Conservation (phyloP, 345 rosid genomes). For the Iberis pinnata region DNA sequence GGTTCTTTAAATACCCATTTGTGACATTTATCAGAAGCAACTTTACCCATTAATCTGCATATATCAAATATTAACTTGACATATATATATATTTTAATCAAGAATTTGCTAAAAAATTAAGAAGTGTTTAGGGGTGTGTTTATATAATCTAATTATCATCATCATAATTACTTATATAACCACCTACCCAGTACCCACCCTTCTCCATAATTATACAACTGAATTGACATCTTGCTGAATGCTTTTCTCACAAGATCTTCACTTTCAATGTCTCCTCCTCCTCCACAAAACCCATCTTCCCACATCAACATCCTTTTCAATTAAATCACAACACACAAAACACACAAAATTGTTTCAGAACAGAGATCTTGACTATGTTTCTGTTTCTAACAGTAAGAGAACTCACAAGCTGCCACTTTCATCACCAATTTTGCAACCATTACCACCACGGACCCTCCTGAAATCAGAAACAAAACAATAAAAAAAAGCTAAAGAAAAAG, state of each 20-base stretch:
- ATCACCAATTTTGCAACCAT: conserved; percentile 96
- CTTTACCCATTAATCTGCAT: conserved; percentile 96
- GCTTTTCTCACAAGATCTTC: conserved; percentile 95
- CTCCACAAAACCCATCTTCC: conserved; percentile 98
- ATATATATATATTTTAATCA: not conserved
- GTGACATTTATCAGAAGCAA: conserved; percentile 99
- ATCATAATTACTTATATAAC: conserved; percentile 19
- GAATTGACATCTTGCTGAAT: conserved; percentile 99
- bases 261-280: conserved; percentile 46
- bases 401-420: conserved; percentile 99
- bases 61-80: not conserved
- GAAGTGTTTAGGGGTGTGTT: conserved; percentile 23
- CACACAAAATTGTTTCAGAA: conserved; percentile 2
- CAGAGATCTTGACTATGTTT: conserved; percentile 20
- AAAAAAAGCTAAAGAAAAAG: conserved; percentile 21
- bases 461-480: conserved; percentile 23
- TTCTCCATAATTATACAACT: conserved; percentile 99
- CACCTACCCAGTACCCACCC: conserved; percentile 99
- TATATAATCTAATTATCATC: conserved; percentile 20
- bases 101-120: not conserved
- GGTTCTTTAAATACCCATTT: conserved; percentile 99
- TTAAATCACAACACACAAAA: not conserved
- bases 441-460: conserved; percentile 97
- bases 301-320: conserved; percentile 93
- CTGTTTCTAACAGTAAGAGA: conserved; percentile 4